Percentiles rank a stretch among this genome's conserved stretches.
phyloP scores from a whole-genome alignment of 2,329 filamentous ascomycete genomes.

The Fusarium pilosicola region DNA sequence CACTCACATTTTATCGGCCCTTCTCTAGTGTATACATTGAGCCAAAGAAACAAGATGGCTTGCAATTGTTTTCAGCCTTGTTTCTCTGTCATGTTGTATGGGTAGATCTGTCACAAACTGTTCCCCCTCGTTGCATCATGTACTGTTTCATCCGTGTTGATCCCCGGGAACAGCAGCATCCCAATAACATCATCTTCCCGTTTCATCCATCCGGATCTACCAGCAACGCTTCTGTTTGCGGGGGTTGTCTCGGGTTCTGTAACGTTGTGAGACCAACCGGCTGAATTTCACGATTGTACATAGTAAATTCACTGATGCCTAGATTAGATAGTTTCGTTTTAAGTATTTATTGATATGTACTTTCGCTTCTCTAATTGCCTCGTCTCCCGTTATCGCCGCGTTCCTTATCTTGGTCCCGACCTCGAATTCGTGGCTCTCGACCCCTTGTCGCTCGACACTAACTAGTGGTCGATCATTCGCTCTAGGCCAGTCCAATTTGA shows the following conservation, averaged over 20 bases:
- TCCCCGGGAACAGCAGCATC: constrained; percentile 21
- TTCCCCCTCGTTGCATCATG: constrained; percentile 30
- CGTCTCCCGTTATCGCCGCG: constrained; percentile 5
- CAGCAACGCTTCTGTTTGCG: constrained; percentile 23
- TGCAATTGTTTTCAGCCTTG: constrained; percentile 7
- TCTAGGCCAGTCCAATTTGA: constrained; percentile 20
- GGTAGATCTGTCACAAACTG: constrained; percentile 31
- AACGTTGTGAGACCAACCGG: background rate
- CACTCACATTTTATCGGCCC: constrained; percentile 25
- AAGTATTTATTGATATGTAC: background rate
- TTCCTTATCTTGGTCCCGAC: constrained; percentile 36
- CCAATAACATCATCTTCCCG: constrained; percentile 2
- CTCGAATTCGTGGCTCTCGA: constrained; percentile 29
- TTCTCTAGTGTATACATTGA: constrained; percentile 5
- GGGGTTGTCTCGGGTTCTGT: constrained; percentile 25
- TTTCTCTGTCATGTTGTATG: constrained; percentile 13
- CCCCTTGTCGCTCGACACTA: constrained; percentile 34
- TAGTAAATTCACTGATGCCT: background rate
- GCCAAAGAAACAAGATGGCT: background rate
- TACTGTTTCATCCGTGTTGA: constrained; percentile 32
- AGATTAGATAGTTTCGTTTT: background rate
- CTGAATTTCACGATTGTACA: background rate
- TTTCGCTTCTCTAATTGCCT: constrained; percentile 18
- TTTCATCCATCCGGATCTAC: constrained; percentile 23
- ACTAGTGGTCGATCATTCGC: constrained; percentile 39